Base-by-base conservation (phyloP, 2,329 filamentous ascomycete species). In the Aspergillus tanneri region DNA sequence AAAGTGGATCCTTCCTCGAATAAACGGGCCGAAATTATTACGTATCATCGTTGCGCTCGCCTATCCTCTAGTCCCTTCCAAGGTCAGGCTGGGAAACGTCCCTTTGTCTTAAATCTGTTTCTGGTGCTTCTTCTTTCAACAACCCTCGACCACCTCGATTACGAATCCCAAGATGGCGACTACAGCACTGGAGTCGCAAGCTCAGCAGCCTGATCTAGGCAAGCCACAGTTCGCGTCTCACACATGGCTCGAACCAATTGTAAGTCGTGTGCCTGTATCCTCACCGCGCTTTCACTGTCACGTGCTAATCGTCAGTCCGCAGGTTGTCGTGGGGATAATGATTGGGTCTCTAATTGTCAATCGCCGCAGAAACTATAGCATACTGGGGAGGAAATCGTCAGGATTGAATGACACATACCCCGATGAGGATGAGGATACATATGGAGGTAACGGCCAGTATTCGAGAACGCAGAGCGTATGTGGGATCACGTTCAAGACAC, bases 271-370 rank as follows among this genome's bases (percentile, higher is more conserved):
- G 19, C 23, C 28, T n/a, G 38, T 24, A 14, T 10, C 28, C n/a
- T 30, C 11, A 10, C 19, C 5, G 12, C 23, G 24, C 14, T 28
- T 11, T 34, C 16, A 10, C 19, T 8, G 23, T 19, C 5, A 28
- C 3, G 7, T n/a, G 5, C 25, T 42, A 16, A 43, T 27, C 19
- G 30, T 23, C n/a, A 21, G 23, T 46, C 23, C 27, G 21, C 45
- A 77, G 75, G 76, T 79, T 53, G 76, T 79, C 9, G 65, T 75
- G n/a, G 68, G 63, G 30, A 78, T 79, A 45, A 72, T 79, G 47
- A 66, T 77, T 53, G 67, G 66, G 19, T 75, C 74, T 22, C 73
- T 79, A 68, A 68, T 72, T 50, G 60, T 78, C 47, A 79, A 75
- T 10, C 68, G 77, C 18, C 68, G 71, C 50, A 68, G 68, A 49